A percentile compares a stretch with the other conserved stretches of the same genome.
phyloP scores from a whole-genome alignment of 2,329 filamentous ascomycete species.

The Botryosphaeria dothidea region DNA sequence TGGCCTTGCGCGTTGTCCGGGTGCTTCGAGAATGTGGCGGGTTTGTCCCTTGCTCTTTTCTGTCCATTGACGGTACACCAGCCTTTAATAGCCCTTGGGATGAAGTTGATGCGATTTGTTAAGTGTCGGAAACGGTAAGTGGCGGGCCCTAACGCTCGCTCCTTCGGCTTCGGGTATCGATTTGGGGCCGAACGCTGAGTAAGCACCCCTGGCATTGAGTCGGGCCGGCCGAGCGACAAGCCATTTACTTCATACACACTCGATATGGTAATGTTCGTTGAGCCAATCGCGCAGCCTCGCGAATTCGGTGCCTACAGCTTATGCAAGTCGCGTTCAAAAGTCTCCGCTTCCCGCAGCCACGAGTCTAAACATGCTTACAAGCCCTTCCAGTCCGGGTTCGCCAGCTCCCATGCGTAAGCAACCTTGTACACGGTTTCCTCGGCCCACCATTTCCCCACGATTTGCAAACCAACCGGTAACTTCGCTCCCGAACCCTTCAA shows the following conservation, averaged over 20 bases:
- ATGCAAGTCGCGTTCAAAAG: background rate
- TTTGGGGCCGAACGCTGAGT: slow-evolving; percentile 6
- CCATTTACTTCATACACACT: background rate
- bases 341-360: too few species aligned
- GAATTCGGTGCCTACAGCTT: background rate
- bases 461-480: slow-evolving; percentile 57
- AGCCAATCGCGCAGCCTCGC: background rate
- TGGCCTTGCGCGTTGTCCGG: background rate
- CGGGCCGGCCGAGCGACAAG: background rate
- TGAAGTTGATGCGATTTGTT: background rate
- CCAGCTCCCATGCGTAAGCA: slow-evolving; percentile 50
- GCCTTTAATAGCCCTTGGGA: background rate
- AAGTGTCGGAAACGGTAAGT: background rate
- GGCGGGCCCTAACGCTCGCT: background rate
- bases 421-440: slow-evolving; percentile 49
- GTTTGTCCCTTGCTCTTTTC: background rate
- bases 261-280: background rate
- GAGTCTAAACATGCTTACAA: background rate
- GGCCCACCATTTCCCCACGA: slow-evolving; percentile 56
- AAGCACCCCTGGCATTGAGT: background rate
- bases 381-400: background rate
- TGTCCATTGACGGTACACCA: background rate
- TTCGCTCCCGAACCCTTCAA: slow-evolving; percentile 24
- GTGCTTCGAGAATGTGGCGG: background rate
- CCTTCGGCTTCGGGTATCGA: background rate